These are phyloP conservation scores for Cucumis melo DNA, from an alignment of 306 rosid species.

Conservation along the genomic window DNA sequence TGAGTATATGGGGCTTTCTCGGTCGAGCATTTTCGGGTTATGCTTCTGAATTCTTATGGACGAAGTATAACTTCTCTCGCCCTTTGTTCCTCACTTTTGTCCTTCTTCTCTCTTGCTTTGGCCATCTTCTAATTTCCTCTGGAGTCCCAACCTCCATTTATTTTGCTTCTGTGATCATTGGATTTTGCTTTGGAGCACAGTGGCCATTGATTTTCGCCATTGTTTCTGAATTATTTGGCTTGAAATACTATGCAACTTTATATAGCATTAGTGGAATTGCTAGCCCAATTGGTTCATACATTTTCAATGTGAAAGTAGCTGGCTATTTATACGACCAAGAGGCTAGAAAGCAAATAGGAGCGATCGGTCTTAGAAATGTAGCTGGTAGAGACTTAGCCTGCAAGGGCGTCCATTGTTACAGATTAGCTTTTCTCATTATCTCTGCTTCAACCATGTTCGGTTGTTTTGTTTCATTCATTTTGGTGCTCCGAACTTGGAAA, in stretches of 20 bases:
- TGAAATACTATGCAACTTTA: slow-evolving; percentile 4
- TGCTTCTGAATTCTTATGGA: slow-evolving; percentile 4
- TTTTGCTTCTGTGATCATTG: slow-evolving; percentile 1
- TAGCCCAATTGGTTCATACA: slow-evolving; percentile 2
- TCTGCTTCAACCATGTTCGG: neutral
- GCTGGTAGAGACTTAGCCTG: neutral
- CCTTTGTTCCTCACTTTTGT: neutral
- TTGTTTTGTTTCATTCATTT: neutral
- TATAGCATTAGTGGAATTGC: slow-evolving; percentile 1
- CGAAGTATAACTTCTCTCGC: slow-evolving; percentile 1
- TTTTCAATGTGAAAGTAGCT: slow-evolving; percentile 5
- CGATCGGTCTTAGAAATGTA: neutral
- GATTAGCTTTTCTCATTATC: neutral
- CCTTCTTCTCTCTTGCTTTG: neutral
- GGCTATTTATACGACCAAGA: slow-evolving; percentile 3
- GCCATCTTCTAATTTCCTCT: neutral
- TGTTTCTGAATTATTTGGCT: slow-evolving; percentile 5
- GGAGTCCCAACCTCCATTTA: slow-evolving; percentile 1
- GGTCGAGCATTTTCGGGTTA: slow-evolving; percentile 2
- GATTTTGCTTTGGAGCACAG: slow-evolving; percentile 4
- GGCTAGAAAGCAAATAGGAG: slow-evolving; percentile 4
- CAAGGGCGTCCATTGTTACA: neutral
- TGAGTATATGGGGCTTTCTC: slow-evolving; percentile 5
- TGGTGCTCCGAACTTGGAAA: slow-evolving; percentile 1
- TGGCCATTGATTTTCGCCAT: slow-evolving; percentile 7